Base-by-base conservation (phyloP, 2,329 filamentous ascomycete genomes). In the Diplodia sapinea region DNA sequence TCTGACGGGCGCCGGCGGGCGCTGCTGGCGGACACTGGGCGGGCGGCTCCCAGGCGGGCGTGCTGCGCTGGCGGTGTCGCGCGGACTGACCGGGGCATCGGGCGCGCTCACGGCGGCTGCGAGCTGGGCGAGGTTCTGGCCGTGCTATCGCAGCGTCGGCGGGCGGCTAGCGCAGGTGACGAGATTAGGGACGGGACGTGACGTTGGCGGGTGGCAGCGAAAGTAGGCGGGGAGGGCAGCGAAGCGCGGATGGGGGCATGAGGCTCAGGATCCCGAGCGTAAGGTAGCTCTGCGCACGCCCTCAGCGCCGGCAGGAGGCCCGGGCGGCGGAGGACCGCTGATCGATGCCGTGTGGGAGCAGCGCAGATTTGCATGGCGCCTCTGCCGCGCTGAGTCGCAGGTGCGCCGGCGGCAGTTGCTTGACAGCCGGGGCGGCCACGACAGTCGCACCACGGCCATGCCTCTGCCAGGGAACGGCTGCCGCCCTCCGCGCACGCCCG, bases 401-500 rank as follows among this genome's bases (percentile, higher is more conserved):
- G 23, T 26, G 23, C 23, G 23, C 57, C 23, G 36, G 36, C 55
- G 31, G 50, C 65, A 67, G 55, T 54, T 67, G 54, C 65, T 63
- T 63, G 38, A 54, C 62, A 65, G 62, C 62, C 38, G 50, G 33
- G 51, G 50, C 62, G 50, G 61, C 61, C 50, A 51, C 61, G 50
- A 54, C 36, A 49, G 66, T 68, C 66, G 66, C 66, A 68, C 66
- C 66, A 68, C 50, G 52, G 52, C 62, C 62, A 63, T 67, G 54
- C 55, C 43, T 29, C 55, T 61, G 65, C 65, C 65, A 67, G 65
- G 55, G 52, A 66, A 66, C 64, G 64, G 56, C 65, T 55, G 55
- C 65, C 65, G 54, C 55, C 20, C 61, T 64, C 61, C 54, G 54
- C 65, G 54, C 65, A 67, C 55, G 65, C 43, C 65, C 65, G 54